Percentiles rank a stretch among this genome's conserved stretches.
phyloP scores from a whole-genome alignment of 345 rosid genomes.

The Combretum micranthum region DNA sequence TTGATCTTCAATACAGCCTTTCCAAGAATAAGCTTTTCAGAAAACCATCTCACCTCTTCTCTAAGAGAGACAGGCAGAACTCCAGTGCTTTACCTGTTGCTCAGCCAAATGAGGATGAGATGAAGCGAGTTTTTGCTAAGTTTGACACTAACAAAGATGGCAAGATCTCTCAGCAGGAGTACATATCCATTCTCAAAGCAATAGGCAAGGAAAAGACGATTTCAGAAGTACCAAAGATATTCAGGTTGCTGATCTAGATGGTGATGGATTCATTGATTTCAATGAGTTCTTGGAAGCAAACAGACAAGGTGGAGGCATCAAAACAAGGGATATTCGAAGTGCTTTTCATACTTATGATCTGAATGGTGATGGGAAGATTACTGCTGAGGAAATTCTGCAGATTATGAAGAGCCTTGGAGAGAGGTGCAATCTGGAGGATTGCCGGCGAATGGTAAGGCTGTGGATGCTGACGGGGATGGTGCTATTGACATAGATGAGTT shows the following conservation, averaged over 20 bases:
- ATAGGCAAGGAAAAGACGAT: conserved; percentile 37
- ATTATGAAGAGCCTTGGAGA: conserved; percentile 70
- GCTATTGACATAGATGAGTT: conserved; percentile 76
- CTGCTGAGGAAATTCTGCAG: conserved; percentile 67
- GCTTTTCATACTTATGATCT: conserved; percentile 63
- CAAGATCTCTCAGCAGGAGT: conserved; percentile 71
- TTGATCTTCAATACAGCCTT: conserved; percentile 69
- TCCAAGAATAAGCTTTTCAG: conserved; percentile 46
- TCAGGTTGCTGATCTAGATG: conserved; percentile 62
- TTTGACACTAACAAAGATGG: conserved; percentile 80
- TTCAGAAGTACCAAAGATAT: conserved; percentile 55
- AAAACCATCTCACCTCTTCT: conserved; percentile 59
- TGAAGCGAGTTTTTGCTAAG: conserved; percentile 63
- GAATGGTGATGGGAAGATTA: conserved; percentile 71
- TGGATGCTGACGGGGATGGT: conserved; percentile 70
- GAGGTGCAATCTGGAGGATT: conserved; percentile 63
- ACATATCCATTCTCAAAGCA: conserved; percentile 61
- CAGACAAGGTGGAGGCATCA: conserved; percentile 53
- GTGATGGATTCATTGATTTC: conserved; percentile 83
- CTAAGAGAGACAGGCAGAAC: conserved; percentile 43
- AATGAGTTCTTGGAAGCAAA: conserved; percentile 67
- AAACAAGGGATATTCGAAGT: conserved; percentile 39
- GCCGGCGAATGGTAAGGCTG: conserved; percentile 77
- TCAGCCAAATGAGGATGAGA: conserved; percentile 54
- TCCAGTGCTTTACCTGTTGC: conserved; percentile 27